A percentile compares a stretch with the other conserved stretches of the same genome.
Evolutionary conservation across 2,329 filamentous ascomycete genomes (phyloP).

Genomic region (Metarhizium humberi): DNA sequence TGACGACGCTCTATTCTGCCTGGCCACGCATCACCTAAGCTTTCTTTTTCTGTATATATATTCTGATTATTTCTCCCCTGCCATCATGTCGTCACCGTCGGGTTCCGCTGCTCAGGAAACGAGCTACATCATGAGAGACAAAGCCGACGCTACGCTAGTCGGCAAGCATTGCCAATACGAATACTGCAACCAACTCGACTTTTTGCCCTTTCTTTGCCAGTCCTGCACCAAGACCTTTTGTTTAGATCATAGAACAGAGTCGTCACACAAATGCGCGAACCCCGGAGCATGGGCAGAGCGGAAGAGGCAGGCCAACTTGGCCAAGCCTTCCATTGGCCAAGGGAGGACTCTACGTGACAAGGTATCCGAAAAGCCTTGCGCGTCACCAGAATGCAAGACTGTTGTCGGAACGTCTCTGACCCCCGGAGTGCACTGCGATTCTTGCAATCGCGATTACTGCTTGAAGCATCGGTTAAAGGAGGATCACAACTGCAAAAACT

Average conservation of each 20-base stretch:
- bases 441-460: slow-evolving; percentile 67
- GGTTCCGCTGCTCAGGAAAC: slow-evolving; percentile 32
- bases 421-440: slow-evolving; percentile 61
- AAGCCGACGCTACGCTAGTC: slow-evolving; percentile 69
- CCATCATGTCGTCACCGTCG: slow-evolving; percentile 45
- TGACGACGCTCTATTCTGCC: slow-evolving; percentile 8
- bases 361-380: slow-evolving; percentile 58
- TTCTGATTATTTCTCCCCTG: not conserved
- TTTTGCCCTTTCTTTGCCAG: slow-evolving; percentile 89
- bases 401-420: slow-evolving; percentile 59
- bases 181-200: slow-evolving; percentile 92
- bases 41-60: not conserved
- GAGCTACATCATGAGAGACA: slow-evolving; percentile 65
- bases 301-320: slow-evolving; percentile 43
- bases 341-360: slow-evolving; percentile 44
- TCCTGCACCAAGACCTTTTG: slow-evolving; percentile 81
- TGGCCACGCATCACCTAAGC: not conserved
- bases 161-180: slow-evolving; percentile 85
- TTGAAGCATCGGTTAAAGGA: slow-evolving; percentile 67
- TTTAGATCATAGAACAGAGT: slow-evolving; percentile 85
- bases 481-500: slow-evolving; percentile 76
- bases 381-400: slow-evolving; percentile 57
- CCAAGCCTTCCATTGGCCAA: slow-evolving; percentile 43
- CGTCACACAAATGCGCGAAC: slow-evolving; percentile 59
- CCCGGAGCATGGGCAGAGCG: slow-evolving; percentile 54